A percentile compares a stretch with the other conserved stretches of the same genome.
Evolutionary conservation across 2,329 filamentous ascomycete species (phyloP).

Genomic region (Fusarium bulbicola): DNA sequence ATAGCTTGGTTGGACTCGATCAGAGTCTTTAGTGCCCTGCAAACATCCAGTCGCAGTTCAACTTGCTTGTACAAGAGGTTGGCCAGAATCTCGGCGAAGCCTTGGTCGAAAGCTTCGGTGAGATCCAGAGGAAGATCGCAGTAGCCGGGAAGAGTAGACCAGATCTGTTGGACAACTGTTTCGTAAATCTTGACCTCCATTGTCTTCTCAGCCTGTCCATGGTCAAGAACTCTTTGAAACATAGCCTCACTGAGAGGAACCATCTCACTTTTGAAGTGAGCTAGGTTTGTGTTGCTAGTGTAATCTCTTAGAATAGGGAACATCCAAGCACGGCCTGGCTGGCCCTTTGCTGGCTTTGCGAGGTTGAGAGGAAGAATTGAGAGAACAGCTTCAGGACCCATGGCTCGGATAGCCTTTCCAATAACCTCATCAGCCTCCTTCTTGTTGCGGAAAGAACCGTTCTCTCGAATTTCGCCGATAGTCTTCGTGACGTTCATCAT

Average conservation of each 20-base stretch:
- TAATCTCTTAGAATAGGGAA: slow-evolving; percentile 90
- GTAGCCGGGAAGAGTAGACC: slow-evolving; percentile 93
- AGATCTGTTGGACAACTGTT: slow-evolving; percentile 93
- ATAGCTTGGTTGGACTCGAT: slow-evolving; percentile 93
- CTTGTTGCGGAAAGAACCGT: slow-evolving; percentile 89
- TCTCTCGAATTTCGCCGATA: slow-evolving; percentile 87
- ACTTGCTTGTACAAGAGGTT: slow-evolving; percentile 94
- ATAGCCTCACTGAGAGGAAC: slow-evolving; percentile 89
- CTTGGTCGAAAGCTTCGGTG: slow-evolving; percentile 79
- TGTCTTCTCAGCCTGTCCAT: slow-evolving; percentile 84
- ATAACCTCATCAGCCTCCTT: slow-evolving; percentile 94
- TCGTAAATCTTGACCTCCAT: slow-evolving; percentile 99
- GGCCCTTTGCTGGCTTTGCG: slow-evolving; percentile 75
- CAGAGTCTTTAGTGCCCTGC: slow-evolving; percentile 83
- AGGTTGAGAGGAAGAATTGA: slow-evolving; percentile 88
- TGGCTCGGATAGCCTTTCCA: slow-evolving; percentile 85
- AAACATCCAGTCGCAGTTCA: slow-evolving; percentile 86
- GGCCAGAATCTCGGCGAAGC: slow-evolving; percentile 88
- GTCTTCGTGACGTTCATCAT: slow-evolving; percentile 78
- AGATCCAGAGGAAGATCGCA: slow-evolving; percentile 91
- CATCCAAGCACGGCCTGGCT: slow-evolving; percentile 92
- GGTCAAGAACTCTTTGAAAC: slow-evolving; percentile 87
- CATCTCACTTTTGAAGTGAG: slow-evolving; percentile 86
- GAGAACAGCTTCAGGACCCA: slow-evolving; percentile 88
- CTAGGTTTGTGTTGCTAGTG: slow-evolving; percentile 86